A percentile compares a stretch with the other conserved stretches of the same genome.
phyloP scores from a whole-genome alignment of 1,284 basidiomycete genomes.

The Melampsora larici-populina region DNA sequence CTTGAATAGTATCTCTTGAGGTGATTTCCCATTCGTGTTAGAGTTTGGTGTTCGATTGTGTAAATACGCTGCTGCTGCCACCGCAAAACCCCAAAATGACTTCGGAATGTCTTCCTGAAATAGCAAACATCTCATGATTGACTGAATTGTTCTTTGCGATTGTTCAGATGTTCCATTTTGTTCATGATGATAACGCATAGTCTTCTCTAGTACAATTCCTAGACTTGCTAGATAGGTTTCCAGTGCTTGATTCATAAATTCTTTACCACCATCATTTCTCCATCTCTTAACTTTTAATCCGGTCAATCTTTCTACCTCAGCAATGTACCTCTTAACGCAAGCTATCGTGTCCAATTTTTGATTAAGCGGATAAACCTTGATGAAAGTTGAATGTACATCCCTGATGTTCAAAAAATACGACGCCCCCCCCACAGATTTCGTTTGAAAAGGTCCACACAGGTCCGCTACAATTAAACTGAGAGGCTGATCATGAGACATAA shows the following conservation, averaged over 20 bases:
- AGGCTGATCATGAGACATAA: neutral
- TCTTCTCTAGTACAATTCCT: neutral
- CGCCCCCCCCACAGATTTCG: neutral
- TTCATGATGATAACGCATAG: constrained; percentile 10
- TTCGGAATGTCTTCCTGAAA: neutral
- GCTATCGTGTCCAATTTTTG: neutral
- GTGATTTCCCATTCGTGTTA: neutral
- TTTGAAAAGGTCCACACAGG: neutral
- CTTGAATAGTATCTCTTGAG: neutral
- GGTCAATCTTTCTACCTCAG: neutral
- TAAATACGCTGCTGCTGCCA: neutral
- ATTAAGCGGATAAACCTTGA: neutral
- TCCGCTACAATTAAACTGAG: neutral
- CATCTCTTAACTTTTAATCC: neutral
- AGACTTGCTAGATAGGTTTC: neutral
- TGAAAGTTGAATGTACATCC: neutral
- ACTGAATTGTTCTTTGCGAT: constrained; percentile 9
- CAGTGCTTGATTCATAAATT: neutral
- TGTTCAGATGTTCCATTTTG: constrained; percentile 1
- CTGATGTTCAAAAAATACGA: too few relatives aligned
- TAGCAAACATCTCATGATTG: neutral
- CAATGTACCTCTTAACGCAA: neutral
- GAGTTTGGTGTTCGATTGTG: constrained; percentile 19
- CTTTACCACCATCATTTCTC: neutral
- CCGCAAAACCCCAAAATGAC: neutral